Base-by-base conservation (phyloP, 805 yeast species). In the Torulaspora franciscae region DNA sequence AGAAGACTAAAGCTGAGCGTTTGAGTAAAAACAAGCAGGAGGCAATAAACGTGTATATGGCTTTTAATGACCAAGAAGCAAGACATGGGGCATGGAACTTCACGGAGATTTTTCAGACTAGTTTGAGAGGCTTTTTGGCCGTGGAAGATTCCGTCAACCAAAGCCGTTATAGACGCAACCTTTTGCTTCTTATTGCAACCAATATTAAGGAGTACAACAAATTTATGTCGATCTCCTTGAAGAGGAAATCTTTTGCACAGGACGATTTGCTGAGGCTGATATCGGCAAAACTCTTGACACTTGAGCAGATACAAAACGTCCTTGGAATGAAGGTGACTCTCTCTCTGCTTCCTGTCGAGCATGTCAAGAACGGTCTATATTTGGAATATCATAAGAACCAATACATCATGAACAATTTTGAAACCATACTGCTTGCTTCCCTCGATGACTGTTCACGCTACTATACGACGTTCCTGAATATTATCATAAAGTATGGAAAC, bases 201-300 rank as follows among this genome's bases (percentile, higher is more conserved):
- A 54, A 53, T 32, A 29, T 28, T 7, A 50, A 56, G 30, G 67
- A 64, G 8, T 62, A 64, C 40, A 58, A 55, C 37, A 64, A 63
- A 32, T 60, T 57, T 37, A 52, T 63, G 59, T 54, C 67, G 1
- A 54, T 64, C 11, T 62, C 51, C 40, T 47, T 64, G 36, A 64
- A 63, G 38, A 51, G 66, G 23, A 61, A 58, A 44, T 52, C 52
- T 42, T 60, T 58, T 27, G 49, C 51, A 9, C 34, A 45, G 8
- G 42, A 44, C 6, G 58, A 58, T 30, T 47, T 64, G 29, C 37
- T 57, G 7, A 36, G 45, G 19, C 44, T 64, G 22, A 54, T 62
- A 3, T 54, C 63, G 1, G 40, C 46, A 7, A 64, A 63, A 38
- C 44, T 62, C n/a, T 37, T 62, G 24, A 55, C 62, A 2, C 48